Base-by-base conservation (phyloP, 2,329 filamentous ascomycete species). In the Paecilomyces dactylethromorphus region DNA sequence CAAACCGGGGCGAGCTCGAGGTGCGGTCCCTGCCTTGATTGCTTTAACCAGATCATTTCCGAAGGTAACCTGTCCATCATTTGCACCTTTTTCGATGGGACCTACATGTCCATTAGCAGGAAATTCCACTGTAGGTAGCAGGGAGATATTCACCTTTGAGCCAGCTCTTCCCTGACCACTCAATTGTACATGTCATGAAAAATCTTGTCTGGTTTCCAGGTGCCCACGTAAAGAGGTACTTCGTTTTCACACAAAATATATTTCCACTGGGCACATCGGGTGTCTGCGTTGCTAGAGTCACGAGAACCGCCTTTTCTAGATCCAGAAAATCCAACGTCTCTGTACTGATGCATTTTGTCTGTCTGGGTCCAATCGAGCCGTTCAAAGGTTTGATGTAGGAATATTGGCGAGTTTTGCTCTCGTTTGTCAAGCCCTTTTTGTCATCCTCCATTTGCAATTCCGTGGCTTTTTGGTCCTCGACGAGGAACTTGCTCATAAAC, bases 81-180 rank as follows among this genome's bases (percentile, higher is more conserved):
- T 92, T 51, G 92, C 91, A 60, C 91, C 93, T 73, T 96, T 97
- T 72, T 99, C 94, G 66, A 99, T 99, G 1, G 94, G 90, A 62
- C 90, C 92, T 96, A 63, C 79, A 73, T 55, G 60, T 54, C 24
- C 12, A 12, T 33, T 31, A 55, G 5, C 33, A 26, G 54, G 6
- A 6, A 22, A 57, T 54, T 29, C 24, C 31, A 2, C 54, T 26
- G 52, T 35, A 13, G 4, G 8, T 24, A 29, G 7, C 26, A 29
- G 26, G 26, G 4, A 29, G 26, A 29, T 29, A 29, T 29, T 12
- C 79, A 95, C 92, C 91, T 79, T 94, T 97, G 53, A 99, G 79
- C 94, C 94, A 99, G 78, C 92, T 97, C 81, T 97, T 99, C 66
- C 92, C 92, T 3, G 88, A 88, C 95, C 95, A 99, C 70, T 99